Conservation (phyloP, 345 rosid genomes). For the Kernera saxatilis region DNA sequence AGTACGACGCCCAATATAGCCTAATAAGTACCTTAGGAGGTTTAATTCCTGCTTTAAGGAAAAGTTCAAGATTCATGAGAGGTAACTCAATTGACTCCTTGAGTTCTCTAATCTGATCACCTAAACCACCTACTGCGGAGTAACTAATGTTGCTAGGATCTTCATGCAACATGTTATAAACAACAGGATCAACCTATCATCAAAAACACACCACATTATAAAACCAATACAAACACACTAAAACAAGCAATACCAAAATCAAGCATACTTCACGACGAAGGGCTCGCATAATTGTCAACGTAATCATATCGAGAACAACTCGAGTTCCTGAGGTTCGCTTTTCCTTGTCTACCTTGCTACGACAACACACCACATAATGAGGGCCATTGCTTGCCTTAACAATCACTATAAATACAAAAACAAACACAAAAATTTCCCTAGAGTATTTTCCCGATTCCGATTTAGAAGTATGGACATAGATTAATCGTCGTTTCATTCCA, state of each 20-base stretch:
- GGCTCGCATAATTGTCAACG: slow-evolving; percentile 88
- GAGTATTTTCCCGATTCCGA: too few relatives aligned
- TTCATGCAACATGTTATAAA: slow-evolving; percentile 92
- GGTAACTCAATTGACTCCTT: slow-evolving; percentile 95
- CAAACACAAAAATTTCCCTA: too few relatives aligned
- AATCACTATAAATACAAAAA: slow-evolving; percentile 47
- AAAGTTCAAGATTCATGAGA: slow-evolving; percentile 92
- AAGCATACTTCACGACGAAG: slow-evolving; percentile 78
- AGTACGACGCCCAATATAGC: too few relatives aligned
- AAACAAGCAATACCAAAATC: background rate
- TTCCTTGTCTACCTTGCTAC: slow-evolving; percentile 92
- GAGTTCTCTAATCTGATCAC: slow-evolving; percentile 87
- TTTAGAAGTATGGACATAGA: too few relatives aligned
- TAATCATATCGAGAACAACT: slow-evolving; percentile 94
- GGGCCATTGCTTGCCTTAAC: slow-evolving; percentile 97
- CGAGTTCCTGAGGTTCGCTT: slow-evolving; percentile 84
- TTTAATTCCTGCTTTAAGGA: slow-evolving; percentile 80
- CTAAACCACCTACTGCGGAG: slow-evolving; percentile 90
- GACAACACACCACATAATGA: slow-evolving; percentile 94
- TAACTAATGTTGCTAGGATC: slow-evolving; percentile 93
- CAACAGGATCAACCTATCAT: slow-evolving; percentile 88
- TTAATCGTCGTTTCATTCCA: too few relatives aligned
- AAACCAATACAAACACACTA: background rate
- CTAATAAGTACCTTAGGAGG: slow-evolving; percentile 76
- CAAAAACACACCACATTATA: background rate